Evolutionary conservation across 306 rosid species (phyloP), one percentile per base, ranked within the genome.

Genomic region (Citrullus mucosospermus): DNA sequence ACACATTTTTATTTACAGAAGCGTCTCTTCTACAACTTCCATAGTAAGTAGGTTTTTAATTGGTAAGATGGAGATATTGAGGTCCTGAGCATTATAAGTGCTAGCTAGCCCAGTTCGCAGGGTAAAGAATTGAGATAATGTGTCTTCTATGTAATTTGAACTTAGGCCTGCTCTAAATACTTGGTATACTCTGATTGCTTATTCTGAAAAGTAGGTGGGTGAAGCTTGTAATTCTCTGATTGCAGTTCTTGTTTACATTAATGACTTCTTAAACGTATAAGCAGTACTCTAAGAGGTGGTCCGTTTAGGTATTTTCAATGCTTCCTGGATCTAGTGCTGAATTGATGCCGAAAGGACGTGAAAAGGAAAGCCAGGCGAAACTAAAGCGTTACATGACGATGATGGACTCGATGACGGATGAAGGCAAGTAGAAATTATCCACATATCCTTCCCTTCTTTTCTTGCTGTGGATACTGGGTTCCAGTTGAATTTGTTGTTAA

Each of bases 371-470:
- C 82, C 96, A 92, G 75, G 87, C 96, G 0, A 94, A 94, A 85
- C 82, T 94, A 70, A 92, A 94, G 87, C 91, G 95, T 13, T 90
- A 92, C 91, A 92, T 94, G 96, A 92, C 97, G 55, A 94, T 94
- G 94, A 94, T 94, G 98, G 98, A 94, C 81, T 92, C 98, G 0
- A 93, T 93, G 98, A 91, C 98, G n/a, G 83, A 90, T n/a, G 92
- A 91, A 90, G 96, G 97, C 77, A 81, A 83, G 88, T 74, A 48
- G 60, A 72, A 73, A 51, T 22, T 16, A 30, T 71, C 25, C 77
- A 14, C 3, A 2, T 16, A 0, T 53, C 15, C 77, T 28, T 50
- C 18, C 48, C 56, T 15, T 53, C 34, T 25, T 25, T 77, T 80
- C 54, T 22, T 75, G 15, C 48, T 20, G 16, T 25, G 6, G 11